Conservation (phyloP, 2,329 filamentous ascomycete genomes). For the Zasmidium citrigriseum region DNA sequence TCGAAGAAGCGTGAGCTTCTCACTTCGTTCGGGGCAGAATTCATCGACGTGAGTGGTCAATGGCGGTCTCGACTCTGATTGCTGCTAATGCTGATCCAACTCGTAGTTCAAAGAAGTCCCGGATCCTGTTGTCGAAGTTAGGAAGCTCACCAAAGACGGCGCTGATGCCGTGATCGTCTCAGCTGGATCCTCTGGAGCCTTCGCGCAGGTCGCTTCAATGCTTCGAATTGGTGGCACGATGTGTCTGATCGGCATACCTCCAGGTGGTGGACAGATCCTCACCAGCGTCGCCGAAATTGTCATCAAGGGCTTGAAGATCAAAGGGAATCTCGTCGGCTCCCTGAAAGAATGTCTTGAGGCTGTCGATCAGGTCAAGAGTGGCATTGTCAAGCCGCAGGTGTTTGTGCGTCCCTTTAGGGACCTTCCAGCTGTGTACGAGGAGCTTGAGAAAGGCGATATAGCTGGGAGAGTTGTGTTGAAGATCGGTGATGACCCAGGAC, state of each 20-base stretch:
- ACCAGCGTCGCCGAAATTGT: slow-evolving; percentile 47
- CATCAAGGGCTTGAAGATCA: slow-evolving; percentile 47
- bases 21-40: slow-evolving; percentile 42
- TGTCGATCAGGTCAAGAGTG: slow-evolving; percentile 44
- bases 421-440: slow-evolving; percentile 44
- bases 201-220: slow-evolving; percentile 46
- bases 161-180: slow-evolving; percentile 47
- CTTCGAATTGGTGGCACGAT: slow-evolving; percentile 46
- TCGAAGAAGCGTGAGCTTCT: slow-evolving; percentile 42
- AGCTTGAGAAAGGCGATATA: slow-evolving; percentile 48
- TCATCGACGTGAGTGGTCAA: slow-evolving; percentile 37
- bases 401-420: slow-evolving; percentile 46
- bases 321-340: slow-evolving; percentile 47
- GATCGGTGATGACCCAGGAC: slow-evolving; percentile 33
- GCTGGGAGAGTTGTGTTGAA: slow-evolving; percentile 46
- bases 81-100: neutral
- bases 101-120: slow-evolving; percentile 2
- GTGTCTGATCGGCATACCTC: slow-evolving; percentile 48
- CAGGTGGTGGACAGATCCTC: slow-evolving; percentile 40
- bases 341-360: slow-evolving; percentile 50
- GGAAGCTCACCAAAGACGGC: slow-evolving; percentile 29
- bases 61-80: neutral
- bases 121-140: neutral
- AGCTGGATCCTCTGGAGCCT: slow-evolving; percentile 44
- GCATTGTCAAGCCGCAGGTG: slow-evolving; percentile 45